A percentile compares a stretch with the other conserved stretches of the same genome.
Evolutionary conservation across 2,329 filamentous ascomycete species (phyloP).

Genomic region (Fusarium beomiforme): DNA sequence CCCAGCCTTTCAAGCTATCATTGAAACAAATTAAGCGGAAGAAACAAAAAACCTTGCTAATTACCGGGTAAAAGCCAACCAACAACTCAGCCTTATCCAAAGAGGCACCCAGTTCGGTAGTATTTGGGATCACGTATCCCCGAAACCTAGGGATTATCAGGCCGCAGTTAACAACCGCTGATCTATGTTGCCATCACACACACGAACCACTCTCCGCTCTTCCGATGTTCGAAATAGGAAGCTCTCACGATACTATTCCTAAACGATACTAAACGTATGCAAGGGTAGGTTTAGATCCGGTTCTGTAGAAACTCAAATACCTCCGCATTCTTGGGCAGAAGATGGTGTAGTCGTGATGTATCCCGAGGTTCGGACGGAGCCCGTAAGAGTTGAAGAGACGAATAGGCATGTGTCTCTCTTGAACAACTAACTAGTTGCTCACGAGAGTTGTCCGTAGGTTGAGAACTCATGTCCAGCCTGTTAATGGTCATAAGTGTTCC

Average conservation of each 20-base stretch:
- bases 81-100: slow-evolving; percentile 15
- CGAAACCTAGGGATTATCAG: neutral
- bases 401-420: slow-evolving; percentile 23
- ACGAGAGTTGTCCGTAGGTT: neutral
- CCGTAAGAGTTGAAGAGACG: neutral
- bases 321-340: slow-evolving; percentile 6
- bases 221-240: slow-evolving; percentile 24
- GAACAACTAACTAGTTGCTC: neutral
- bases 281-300: slow-evolving; percentile 5
- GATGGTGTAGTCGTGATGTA: slow-evolving; percentile 27
- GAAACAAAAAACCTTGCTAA: slow-evolving; percentile 4
- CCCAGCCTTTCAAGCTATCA: neutral
- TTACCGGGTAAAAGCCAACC: neutral
- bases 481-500: neutral
- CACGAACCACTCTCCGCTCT: neutral
- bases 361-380: slow-evolving; percentile 23
- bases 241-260: neutral
- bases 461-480: neutral
- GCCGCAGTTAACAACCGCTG: neutral
- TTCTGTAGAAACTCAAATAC: neutral
- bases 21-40: slow-evolving; percentile 10
- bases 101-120: neutral
- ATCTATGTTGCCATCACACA: neutral
- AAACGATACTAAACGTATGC: slow-evolving; percentile 5
- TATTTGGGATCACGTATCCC: neutral